Conservation (phyloP, 2,329 filamentous ascomycete species). For the Phaeomoniella chlamydospora region DNA sequence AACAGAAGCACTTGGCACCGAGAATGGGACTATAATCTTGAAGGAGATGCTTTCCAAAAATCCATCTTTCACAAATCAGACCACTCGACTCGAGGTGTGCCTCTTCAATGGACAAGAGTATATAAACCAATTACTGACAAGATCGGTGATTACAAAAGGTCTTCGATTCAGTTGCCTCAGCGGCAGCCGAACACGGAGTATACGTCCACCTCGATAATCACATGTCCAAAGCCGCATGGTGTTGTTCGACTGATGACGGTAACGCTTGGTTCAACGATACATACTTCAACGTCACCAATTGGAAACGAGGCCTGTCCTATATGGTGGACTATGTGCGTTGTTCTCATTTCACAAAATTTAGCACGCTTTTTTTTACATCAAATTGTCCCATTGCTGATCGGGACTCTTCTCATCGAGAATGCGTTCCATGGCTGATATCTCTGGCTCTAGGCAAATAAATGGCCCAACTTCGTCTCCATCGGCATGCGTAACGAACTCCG, state of each 20-base stretch:
- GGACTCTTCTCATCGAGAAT: too few relatives aligned
- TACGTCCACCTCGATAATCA: slow-evolving; percentile 49
- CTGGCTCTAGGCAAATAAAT: slow-evolving; percentile 7
- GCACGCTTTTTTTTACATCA: too few relatives aligned
- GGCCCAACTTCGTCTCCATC: slow-evolving; percentile 15
- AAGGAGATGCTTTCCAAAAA: slow-evolving; percentile 21
- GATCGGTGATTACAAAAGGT: slow-evolving; percentile 16
- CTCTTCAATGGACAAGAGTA: background rate
- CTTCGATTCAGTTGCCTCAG: slow-evolving; percentile 48
- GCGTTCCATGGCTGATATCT: background rate
- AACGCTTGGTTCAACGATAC: slow-evolving; percentile 49
- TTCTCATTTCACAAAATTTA: too few relatives aligned
- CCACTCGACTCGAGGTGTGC: slow-evolving; percentile 14
- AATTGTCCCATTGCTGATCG: too few relatives aligned
- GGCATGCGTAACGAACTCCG: slow-evolving; percentile 27
- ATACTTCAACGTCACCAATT: slow-evolving; percentile 43
- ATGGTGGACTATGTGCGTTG: slow-evolving; percentile 43
- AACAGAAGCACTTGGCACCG: slow-evolving; percentile 21
- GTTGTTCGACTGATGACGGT: slow-evolving; percentile 35
- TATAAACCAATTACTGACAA: background rate
- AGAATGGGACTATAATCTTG: slow-evolving; percentile 24
- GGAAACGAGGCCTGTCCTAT: slow-evolving; percentile 44
- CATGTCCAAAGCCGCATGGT: slow-evolving; percentile 44
- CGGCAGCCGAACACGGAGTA: slow-evolving; percentile 39
- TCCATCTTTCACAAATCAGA: slow-evolving; percentile 20